Evolutionary conservation across 1,139 yeast species (phyloP).

Genomic region (Kluyveromyces sp.): DNA sequence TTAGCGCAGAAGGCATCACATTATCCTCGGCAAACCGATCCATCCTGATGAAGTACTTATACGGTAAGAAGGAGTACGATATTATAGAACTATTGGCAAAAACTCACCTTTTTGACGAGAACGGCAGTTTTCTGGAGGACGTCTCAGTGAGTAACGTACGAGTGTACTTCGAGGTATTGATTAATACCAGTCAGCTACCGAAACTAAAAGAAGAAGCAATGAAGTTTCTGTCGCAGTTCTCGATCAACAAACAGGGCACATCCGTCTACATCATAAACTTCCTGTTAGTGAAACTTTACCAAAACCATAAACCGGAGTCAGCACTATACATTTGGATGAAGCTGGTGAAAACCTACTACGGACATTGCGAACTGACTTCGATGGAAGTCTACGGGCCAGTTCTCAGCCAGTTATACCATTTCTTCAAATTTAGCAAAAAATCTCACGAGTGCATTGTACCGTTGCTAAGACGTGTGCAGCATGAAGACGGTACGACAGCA

Average conservation of each 20-base stretch:
- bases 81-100: slow-evolving; percentile 2
- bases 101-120: slow-evolving; percentile 1
- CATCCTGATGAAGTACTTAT: slow-evolving; percentile 4
- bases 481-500: slow-evolving; percentile 15
- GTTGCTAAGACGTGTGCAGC: neutral
- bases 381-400: slow-evolving; percentile 16
- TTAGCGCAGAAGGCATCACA: neutral
- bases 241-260: slow-evolving; percentile 15
- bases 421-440: slow-evolving; percentile 8
- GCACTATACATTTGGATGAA: slow-evolving; percentile 21
- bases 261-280: slow-evolving; percentile 16
- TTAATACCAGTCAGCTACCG: slow-evolving; percentile 10
- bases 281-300: slow-evolving; percentile 12
- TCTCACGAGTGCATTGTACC: slow-evolving; percentile 3
- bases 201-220: slow-evolving; percentile 15
- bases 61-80: slow-evolving; percentile 4
- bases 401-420: slow-evolving; percentile 11
- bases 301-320: slow-evolving; percentile 9
- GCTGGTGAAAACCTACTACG: slow-evolving; percentile 21
- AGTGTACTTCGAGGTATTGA: slow-evolving; percentile 18
- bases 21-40: neutral
- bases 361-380: slow-evolving; percentile 23
- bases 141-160: slow-evolving; percentile 4
- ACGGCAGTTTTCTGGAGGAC: slow-evolving; percentile 5
- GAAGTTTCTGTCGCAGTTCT: slow-evolving; percentile 19